Evolutionary conservation across 805 yeast genomes (phyloP).

Genomic region (Wickerhamiella slavikovae): DNA sequence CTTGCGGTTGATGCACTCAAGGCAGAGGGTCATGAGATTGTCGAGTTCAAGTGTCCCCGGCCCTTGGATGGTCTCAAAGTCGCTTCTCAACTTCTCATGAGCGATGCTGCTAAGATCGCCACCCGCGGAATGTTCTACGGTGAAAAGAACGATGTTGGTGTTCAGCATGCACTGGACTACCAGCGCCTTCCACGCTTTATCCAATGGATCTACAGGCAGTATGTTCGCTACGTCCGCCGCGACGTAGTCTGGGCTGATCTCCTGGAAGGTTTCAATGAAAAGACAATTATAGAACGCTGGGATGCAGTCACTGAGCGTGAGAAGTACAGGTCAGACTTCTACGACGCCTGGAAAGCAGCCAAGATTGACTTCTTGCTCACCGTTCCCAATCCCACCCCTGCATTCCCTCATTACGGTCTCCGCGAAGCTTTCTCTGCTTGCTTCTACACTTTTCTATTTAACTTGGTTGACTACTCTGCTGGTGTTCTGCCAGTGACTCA

Average conservation of each 20-base stretch:
- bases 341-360: constrained; percentile 17
- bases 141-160: constrained; percentile 20
- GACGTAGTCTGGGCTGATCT: constrained; percentile 22
- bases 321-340: constrained; percentile 16
- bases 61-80: constrained; percentile 39
- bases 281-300: constrained; percentile 20
- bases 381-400: constrained; percentile 25
- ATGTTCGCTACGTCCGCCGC: constrained; percentile 14
- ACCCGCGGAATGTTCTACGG: constrained; percentile 13
- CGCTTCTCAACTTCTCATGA: constrained; percentile 23
- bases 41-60: constrained; percentile 27
- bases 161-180: constrained; percentile 15
- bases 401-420: constrained; percentile 20
- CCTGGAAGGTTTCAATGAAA: constrained; percentile 18
- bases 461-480: constrained; percentile 34
- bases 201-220: constrained; percentile 19
- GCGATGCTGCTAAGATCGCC: constrained; percentile 18
- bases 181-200: constrained; percentile 18
- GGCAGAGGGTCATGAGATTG: constrained; percentile 27
- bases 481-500: constrained; percentile 38
- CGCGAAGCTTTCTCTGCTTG: constrained; percentile 20
- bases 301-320: constrained; percentile 18
- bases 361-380: constrained; percentile 21
- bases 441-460: constrained; percentile 35
- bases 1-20: constrained; percentile 21